These are phyloP conservation scores for Brassica incana DNA, from an alignment of 345 rosid species.

Conservation along the genomic window DNA sequence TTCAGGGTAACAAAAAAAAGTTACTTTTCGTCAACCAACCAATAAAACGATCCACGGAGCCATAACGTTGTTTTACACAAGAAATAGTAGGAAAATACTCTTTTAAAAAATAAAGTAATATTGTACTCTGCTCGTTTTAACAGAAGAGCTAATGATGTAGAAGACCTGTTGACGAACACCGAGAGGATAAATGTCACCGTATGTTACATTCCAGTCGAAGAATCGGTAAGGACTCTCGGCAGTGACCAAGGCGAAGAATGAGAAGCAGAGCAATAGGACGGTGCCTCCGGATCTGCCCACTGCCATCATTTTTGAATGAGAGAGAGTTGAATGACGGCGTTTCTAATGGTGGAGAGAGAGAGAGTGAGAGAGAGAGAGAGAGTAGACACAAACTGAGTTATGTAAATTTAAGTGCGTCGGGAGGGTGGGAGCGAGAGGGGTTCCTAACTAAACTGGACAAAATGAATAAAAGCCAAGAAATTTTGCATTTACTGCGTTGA, in stretches of 20 bases:
- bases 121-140: not conserved
- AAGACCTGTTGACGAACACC: constrained; percentile 74
- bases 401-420: constrained; percentile 25
- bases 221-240: constrained; percentile 75
- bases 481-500: constrained; percentile 24
- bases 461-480: not conserved
- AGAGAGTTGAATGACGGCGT: constrained; percentile 2
- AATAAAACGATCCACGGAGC: not conserved
- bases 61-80: not conserved
- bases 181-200: constrained; percentile 73
- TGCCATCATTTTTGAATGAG: constrained; percentile 5
- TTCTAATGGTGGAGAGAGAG: constrained; percentile 12
- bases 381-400: constrained; percentile 19
- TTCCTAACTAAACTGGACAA: constrained; percentile 5
- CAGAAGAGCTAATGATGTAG: not conserved
- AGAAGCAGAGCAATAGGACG: constrained; percentile 29
- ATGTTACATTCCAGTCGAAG: constrained; percentile 80
- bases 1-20: not conserved
- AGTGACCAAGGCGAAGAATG: constrained; percentile 31
- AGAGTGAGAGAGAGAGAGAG: not conserved
- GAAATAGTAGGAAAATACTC: not conserved
- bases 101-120: not conserved
- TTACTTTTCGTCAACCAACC: not conserved
- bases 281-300: constrained; percentile 30
- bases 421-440: not conserved